Evolutionary conservation across 257 asterid species (phyloP).

Genomic region (Leptodermis oblonga): DNA sequence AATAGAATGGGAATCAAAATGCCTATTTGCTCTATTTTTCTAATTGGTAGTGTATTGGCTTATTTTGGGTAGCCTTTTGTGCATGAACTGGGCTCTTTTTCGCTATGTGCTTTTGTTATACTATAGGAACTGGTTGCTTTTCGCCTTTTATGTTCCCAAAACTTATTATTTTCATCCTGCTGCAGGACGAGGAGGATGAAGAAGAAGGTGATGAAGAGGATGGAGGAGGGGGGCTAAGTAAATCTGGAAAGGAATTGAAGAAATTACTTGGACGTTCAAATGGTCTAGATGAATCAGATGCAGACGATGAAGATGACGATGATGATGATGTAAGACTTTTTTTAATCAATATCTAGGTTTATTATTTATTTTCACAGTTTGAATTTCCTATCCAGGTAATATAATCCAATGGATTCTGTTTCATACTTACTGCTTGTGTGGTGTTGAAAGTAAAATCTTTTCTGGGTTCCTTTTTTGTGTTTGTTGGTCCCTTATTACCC

Average conservation of each 20-base stretch:
- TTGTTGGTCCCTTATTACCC: not conserved
- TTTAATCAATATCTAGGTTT: not conserved
- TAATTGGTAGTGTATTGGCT: not conserved
- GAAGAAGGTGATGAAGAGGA: constrained; percentile 77
- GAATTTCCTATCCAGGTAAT: not conserved
- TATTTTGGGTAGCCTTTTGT: not conserved
- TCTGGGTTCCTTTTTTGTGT: not conserved
- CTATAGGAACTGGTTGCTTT: not conserved
- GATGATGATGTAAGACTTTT: constrained; percentile 68
- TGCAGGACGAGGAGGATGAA: constrained; percentile 93
- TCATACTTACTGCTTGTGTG: not conserved
- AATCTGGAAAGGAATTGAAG: constrained; percentile 96
- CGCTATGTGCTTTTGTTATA: not conserved
- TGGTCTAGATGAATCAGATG: constrained; percentile 84
- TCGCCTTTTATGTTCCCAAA: not conserved
- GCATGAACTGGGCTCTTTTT: not conserved
- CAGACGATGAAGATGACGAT: constrained; percentile 72
- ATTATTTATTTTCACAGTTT: not conserved
- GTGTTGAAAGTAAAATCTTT: not conserved
- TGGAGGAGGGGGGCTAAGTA: constrained; percentile 79
- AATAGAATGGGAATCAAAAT: not conserved
- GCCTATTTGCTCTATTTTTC: not conserved
- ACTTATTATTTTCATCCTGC: constrained; percentile 1
- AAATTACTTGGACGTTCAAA: constrained; percentile 86
- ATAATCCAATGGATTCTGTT: not conserved